Evolutionary conservation across 1,139 yeast genomes (phyloP), one percentile per base, ranked within the genome.

Genomic region (Maudiozyma humilis): DNA sequence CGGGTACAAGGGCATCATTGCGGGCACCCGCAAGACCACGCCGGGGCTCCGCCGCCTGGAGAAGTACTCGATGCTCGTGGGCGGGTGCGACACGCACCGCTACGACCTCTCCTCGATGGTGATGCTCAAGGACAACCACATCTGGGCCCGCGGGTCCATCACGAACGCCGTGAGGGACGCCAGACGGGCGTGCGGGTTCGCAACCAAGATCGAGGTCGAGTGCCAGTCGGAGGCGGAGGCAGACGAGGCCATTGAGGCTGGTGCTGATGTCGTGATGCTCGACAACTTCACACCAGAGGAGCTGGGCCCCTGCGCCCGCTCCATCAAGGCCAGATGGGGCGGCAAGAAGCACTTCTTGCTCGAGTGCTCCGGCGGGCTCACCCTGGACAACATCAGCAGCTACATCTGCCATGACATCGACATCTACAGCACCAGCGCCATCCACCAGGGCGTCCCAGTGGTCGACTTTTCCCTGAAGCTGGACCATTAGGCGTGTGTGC

Each of bases 1-100:
- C n/a, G 94, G 95, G 0, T 89, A 80, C 62, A 69, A 68, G 2
- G 97, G 96, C 0, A 72, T 82, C 31, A 86, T 89, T 60, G 96
- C 97, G 0, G 97, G 97, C n/a, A 89, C 97, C 1, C 77, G 97
- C 59, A 89, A 89, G 64, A 89, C 96, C n/a, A 89, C 97, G 0
- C 97, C 97, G 0, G 97, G 97, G 0, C 74, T 89, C 52, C 76
- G 97, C 56, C 71, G 79, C 36, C 68, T 89, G 46, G 97, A 91
- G 59, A 89, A 89, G 63, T 89, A 89, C 64, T 82, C 95, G 33
- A 89, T 89, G 97, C 68, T 87, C 34, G 94, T 89, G 12, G 97
- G 96, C 20, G 96, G 96, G 7, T 86, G 87, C 45, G 97, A 89
- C 61, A 77, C 94, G 47, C 97, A 89, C 64, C 72, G 97, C 50